Base-by-base conservation (phyloP, 495 filamentous ascomycete genomes). In the Astrothelium macrocarpum region DNA sequence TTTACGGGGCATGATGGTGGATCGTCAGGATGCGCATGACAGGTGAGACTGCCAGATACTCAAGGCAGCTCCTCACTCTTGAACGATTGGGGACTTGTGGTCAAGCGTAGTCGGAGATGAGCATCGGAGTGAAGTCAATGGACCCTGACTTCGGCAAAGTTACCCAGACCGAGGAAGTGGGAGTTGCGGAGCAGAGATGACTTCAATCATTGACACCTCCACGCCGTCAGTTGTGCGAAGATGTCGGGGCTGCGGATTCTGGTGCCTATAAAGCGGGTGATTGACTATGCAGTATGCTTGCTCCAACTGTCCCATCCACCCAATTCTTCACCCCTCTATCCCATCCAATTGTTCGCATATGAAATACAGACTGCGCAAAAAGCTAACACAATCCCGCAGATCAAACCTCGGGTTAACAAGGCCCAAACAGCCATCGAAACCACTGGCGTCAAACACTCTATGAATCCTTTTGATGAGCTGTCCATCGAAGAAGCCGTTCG, bases 391-490 rank as follows among this genome's bases (percentile, higher is more conserved):
- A 63, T 25, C n/a, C 34, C 53, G 49, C 32, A 62, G 94, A 84
- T 96, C 83, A 97, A 96, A 82, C 94, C 94, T 62, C 90, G 94
- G 68, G 90, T 97, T 81, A 97, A 97, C 85, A 92, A 94, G 75
- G 77, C 94, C 72, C 87, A 90, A 75, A 97, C 94, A 45, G 95
- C 85, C 73, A 86, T 98, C 77, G 91, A 95, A 78, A 96, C 90
- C 53, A 77, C 83, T 56, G 88, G 88, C 68, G 91, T 97, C 69
- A 98, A 97, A 78, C 94, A 97, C 82, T 88, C 84, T 75, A 90
- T 97, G 82, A 98, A 98, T 83, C 94, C 94, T 59, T 98, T 98
- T 80, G 94, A 98, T 79, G 94, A 97, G 77, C 90, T 98, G 74
- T 91, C 90, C 62, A 84, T 98, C 77, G 94, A 98, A 78, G 94